Base-by-base conservation (phyloP, 1,284 basidiomycete species). In the Leccinum solheimii region DNA sequence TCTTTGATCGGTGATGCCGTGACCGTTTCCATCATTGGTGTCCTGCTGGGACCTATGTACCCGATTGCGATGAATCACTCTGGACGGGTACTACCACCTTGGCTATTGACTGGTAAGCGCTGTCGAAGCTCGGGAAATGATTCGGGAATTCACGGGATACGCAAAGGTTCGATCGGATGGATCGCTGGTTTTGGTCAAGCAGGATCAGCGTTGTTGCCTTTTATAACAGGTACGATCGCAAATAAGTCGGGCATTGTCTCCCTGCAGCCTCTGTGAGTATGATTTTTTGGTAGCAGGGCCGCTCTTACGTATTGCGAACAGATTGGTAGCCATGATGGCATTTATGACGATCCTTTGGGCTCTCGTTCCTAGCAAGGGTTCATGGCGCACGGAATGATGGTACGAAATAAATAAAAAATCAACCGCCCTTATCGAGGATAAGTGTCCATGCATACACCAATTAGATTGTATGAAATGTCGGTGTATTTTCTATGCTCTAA, bases 211-310 rank as follows among this genome's bases (percentile, higher is more conserved):
- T 62, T 81, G 19, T 64, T 86, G 16, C 85, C 86, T 4, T 86
- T 86, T 69, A 75, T 85, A 55, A 83, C 83, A 0, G 85, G 85
- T 26, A 79, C 81, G 1, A 76, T 87, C 19, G 81, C 84, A 1
- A 75, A 76, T 16, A 77, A 68, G 60, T 74, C 77, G 19, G 83
- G 84, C 1, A 86, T 87, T 38, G 70, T 71, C 36, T 77, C 76
- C 58, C 67, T 87, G 63, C 85, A 86, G 62, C 86, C 85, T 7
- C 64, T 87, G 83, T 86, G 67, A 69, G 83, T 78, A 34, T 14
- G 8, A 55, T 32, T 11, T 5, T n/a, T 23, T 43, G 45, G n/a
- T 19, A 45, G 13, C 13, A 0, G 19, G 30, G 8, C 10, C 8
- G 6, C 16, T 26, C 52, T 57, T 2, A 56, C n/a, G 38, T 5